These are phyloP conservation scores for Xanthoceras sorbifolium DNA, from an alignment of 345 rosid species.

Conservation along the genomic window DNA sequence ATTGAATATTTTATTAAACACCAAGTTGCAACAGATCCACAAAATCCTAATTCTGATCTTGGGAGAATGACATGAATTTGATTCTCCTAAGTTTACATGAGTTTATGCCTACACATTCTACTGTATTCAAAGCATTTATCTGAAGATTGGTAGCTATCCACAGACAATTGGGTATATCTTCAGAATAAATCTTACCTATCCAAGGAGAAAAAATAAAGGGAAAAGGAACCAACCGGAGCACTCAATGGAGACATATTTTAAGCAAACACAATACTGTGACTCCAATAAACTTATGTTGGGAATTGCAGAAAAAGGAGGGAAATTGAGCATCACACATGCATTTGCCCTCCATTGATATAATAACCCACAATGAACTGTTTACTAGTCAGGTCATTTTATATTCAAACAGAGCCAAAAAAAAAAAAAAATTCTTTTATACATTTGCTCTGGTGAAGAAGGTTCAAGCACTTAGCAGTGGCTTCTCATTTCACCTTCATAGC, in stretches of 20 bases:
- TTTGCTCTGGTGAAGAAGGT: neutral
- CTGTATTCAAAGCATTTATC: neutral
- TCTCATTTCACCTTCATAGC: neutral
- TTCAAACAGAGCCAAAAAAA: neutral
- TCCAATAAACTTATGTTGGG: neutral
- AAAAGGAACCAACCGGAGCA: neutral
- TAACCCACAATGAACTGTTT: neutral
- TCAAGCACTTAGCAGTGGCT: neutral
- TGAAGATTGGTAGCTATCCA: neutral
- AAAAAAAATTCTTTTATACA: neutral
- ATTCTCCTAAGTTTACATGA: neutral
- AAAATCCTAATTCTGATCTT: neutral
- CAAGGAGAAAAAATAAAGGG: neutral
- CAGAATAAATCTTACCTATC: neutral
- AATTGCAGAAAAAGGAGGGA: neutral
- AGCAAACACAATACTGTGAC: neutral
- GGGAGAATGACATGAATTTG: neutral
- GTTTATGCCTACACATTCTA: neutral
- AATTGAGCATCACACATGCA: neutral
- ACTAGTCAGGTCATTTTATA: constrained; percentile 5
- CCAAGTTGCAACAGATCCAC: neutral
- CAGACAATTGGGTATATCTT: neutral
- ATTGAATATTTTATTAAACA: neutral
- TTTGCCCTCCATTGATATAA: neutral
- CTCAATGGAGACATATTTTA: neutral